Evolutionary conservation across 1,139 yeast genomes (phyloP), one percentile per base, ranked within the genome.

Genomic region (Keqinozyma sinolaborantium): DNA sequence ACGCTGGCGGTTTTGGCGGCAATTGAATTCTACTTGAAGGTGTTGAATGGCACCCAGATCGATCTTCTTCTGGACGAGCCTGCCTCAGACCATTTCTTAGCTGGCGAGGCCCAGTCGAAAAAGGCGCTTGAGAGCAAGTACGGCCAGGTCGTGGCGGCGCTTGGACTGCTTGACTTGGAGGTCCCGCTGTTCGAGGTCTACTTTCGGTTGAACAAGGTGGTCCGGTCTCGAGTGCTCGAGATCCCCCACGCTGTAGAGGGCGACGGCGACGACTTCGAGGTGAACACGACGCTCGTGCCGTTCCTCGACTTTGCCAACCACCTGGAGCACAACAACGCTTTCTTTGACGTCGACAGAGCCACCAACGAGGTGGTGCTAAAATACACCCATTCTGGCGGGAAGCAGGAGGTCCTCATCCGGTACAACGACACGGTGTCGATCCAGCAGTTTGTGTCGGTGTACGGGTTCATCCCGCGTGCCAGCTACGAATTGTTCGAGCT

Each of bases 301-400:
- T 41, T 79, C 1, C 48, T 82, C 21, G 92, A 82, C 50, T 82
- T 75, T 61, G 84, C 73, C 4, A 82, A 82, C 47, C 92, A 82
- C 48, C 57, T 56, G 28, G 57, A 53, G 25, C 24, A 39, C 5
- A 56, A 60, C 29, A 80, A 78, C 50, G 73, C 83, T 0, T 68
- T 62, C 41, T 82, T 79, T 54, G 92, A 82, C 49, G 65, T 79
- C 10, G 87, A 80, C 48, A 57, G 66, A 14, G 26, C 34, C 0
- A 66, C 59, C 3, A 53, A 60, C 2, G 83, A 77, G 34, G 59
- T 80, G 3, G 26, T 81, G 16, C 32, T 58, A 29, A 44, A 35
- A 56, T 49, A 32, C 20, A 33, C 31, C 39, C 34, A 33, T 8
- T 8, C 21, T 8, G 21, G 16, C 3, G 46, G 42, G 23, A 41